Evolutionary conservation across 2,329 filamentous ascomycete genomes (phyloP).

Genomic region (Colletotrichum sp.): DNA sequence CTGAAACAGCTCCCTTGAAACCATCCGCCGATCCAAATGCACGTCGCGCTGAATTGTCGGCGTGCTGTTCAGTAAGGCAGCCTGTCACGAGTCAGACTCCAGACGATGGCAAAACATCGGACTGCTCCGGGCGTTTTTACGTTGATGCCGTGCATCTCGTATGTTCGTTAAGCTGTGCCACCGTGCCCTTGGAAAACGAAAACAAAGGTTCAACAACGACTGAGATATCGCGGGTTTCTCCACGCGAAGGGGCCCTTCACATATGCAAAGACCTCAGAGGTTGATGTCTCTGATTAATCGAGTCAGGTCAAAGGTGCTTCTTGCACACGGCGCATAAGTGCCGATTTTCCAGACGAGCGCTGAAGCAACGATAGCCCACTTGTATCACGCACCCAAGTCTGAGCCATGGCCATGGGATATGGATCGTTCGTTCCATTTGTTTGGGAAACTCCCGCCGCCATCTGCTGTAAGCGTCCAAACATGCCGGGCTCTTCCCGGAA

Average conservation of each 20-base stretch:
- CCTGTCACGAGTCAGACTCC: not conserved
- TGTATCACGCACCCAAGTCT: not conserved
- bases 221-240: not conserved
- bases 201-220: not conserved
- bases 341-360: not conserved
- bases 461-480: not conserved
- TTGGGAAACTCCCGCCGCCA: not conserved
- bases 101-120: not conserved
- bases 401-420: not conserved
- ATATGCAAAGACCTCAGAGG: fast-evolving
- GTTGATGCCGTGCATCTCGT: not conserved
- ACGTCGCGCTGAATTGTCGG: not conserved
- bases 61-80: not conserved
- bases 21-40: not conserved
- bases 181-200: not conserved
- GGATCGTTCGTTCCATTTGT: not conserved
- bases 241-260: not conserved
- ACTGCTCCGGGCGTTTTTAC: not conserved
- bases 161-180: not conserved
- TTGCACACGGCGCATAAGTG: not conserved
- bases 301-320: not conserved
- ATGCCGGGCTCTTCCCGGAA: not conserved
- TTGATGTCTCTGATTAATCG: not conserved
- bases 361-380: not conserved
- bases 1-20: not conserved